Evolutionary conservation across 192 early-diverging fungal species (phyloP).

Genomic region (Linnemannia hyalina): DNA sequence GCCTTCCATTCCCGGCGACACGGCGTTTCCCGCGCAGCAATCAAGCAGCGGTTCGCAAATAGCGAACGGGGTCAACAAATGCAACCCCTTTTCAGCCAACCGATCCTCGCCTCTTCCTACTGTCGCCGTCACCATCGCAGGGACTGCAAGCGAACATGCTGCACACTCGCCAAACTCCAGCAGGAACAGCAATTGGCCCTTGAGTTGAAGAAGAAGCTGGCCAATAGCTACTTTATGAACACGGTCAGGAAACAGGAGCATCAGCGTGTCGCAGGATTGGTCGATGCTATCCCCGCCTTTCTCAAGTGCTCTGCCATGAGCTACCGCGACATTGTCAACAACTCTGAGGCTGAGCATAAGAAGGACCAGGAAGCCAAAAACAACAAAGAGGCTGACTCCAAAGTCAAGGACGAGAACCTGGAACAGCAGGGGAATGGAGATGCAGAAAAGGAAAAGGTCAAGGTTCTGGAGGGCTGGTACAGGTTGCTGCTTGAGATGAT

Average conservation of each 20-base stretch:
- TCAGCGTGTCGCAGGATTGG: constrained; percentile 54
- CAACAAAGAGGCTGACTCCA: constrained; percentile 7
- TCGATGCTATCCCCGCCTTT: constrained; percentile 68
- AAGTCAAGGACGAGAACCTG: constrained; percentile 9
- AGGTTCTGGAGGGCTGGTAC: constrained; percentile 66
- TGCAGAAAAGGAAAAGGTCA: constrained; percentile 39
- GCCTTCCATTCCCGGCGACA: constrained; percentile 57
- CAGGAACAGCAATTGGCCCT: constrained; percentile 51
- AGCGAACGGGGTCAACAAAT: constrained; percentile 32
- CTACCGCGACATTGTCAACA: constrained; percentile 50
- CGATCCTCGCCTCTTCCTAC: constrained; percentile 39
- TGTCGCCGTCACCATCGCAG: constrained; percentile 64
- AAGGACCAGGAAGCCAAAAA: constrained; percentile 49
- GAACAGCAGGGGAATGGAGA: constrained; percentile 6
- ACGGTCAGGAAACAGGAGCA: constrained; percentile 34
- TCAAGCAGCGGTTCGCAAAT: constrained; percentile 32
- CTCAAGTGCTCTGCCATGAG: constrained; percentile 64
- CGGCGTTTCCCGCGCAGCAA: constrained; percentile 45
- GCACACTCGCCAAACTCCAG: constrained; percentile 49
- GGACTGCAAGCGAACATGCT: constrained; percentile 53
- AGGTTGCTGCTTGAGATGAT: constrained; percentile 63
- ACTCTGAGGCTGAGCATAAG: neutral
- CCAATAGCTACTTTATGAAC: constrained; percentile 50
- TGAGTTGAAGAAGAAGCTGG: constrained; percentile 49
- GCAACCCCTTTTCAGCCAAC: constrained; percentile 29